These are phyloP conservation scores for Yamadazyma kitorensis DNA, from an alignment of 805 yeast genomes.

Conservation along the genomic window DNA sequence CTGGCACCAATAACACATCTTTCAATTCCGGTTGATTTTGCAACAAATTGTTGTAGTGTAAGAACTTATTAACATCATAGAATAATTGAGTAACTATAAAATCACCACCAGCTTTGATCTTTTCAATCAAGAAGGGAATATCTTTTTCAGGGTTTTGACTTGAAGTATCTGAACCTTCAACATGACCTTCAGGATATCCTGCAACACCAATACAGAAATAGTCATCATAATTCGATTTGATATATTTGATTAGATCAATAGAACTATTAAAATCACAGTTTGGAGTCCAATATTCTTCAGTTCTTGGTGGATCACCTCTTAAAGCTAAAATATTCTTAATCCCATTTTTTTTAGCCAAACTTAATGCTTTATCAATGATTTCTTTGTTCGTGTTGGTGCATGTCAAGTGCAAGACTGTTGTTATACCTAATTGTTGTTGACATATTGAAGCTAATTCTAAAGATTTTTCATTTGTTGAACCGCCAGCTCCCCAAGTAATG, in stretches of 20 bases:
- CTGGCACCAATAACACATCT: slow-evolving; percentile 70
- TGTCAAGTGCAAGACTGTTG: slow-evolving; percentile 91
- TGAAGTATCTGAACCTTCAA: slow-evolving; percentile 71
- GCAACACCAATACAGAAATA: slow-evolving; percentile 95
- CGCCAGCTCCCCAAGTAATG: slow-evolving; percentile 99
- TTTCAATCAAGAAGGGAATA: slow-evolving; percentile 76
- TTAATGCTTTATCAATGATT: slow-evolving; percentile 77
- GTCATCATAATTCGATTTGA: slow-evolving; percentile 66
- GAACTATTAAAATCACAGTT: slow-evolving; percentile 69
- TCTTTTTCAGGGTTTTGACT: slow-evolving; percentile 68
- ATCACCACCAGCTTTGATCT: slow-evolving; percentile 92
- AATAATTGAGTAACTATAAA: slow-evolving; percentile 89
- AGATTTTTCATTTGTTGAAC: slow-evolving; percentile 85
- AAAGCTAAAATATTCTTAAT: slow-evolving; percentile 86
- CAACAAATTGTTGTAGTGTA: slow-evolving; percentile 57
- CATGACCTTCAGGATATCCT: slow-evolving; percentile 97
- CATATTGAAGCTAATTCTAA: slow-evolving; percentile 78
- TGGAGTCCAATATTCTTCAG: slow-evolving; percentile 58
- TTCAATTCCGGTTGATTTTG: slow-evolving; percentile 39
- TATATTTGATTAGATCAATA: slow-evolving; percentile 81
- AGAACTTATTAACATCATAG: slow-evolving; percentile 78
- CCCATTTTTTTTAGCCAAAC: slow-evolving; percentile 69
- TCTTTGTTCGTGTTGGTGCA: slow-evolving; percentile 87
- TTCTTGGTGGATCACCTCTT: slow-evolving; percentile 94
- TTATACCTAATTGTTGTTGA: slow-evolving; percentile 70